These are phyloP conservation scores for Russula emetica DNA, from an alignment of 768 basidiomycete genomes.

Conservation along the genomic window DNA sequence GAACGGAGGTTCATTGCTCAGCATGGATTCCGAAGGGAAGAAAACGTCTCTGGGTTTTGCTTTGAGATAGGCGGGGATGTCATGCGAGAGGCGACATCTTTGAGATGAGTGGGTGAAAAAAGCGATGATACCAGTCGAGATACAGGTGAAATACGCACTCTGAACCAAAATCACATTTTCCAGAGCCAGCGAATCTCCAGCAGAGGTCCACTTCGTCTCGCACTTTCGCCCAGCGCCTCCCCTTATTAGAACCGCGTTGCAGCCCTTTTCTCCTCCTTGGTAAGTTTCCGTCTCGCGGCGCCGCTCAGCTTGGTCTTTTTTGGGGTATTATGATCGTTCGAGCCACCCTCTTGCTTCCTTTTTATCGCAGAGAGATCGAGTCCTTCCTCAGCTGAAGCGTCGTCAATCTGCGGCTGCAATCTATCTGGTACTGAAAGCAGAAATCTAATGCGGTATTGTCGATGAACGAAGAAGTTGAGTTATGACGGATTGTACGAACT, in stretches of 20 bases:
- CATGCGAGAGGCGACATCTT: conserved; percentile 80
- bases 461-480: not conserved
- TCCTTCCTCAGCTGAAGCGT: conserved; percentile 62
- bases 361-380: conserved; percentile 36
- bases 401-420: conserved; percentile 38
- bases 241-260: conserved; percentile 78
- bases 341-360: conserved; percentile 22
- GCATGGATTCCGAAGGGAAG: conserved; percentile 45
- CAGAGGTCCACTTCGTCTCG: conserved; percentile 81
- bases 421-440: conserved; percentile 34
- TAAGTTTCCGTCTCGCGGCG: conserved; percentile 43
- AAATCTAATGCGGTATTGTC: conserved; percentile 34
- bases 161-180: conserved; percentile 64
- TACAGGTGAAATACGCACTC: conserved; percentile 41
- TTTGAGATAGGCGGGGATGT: conserved; percentile 68
- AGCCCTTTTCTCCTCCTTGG: conserved; percentile 70
- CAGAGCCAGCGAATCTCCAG: conserved; percentile 69
- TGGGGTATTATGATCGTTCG: conserved; percentile 29
- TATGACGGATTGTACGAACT: conserved; percentile 38
- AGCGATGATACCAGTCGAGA: not conserved
- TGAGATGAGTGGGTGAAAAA: not conserved
- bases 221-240: conserved; percentile 69
- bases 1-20: conserved; percentile 51
- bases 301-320: conserved; percentile 34
- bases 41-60: conserved; percentile 71